Percentiles rank a stretch among this genome's conserved stretches.
These are phyloP conservation scores for Ustilago sp. DNA, from an alignment of 1,284 basidiomycete genomes.

Conservation along the genomic window DNA sequence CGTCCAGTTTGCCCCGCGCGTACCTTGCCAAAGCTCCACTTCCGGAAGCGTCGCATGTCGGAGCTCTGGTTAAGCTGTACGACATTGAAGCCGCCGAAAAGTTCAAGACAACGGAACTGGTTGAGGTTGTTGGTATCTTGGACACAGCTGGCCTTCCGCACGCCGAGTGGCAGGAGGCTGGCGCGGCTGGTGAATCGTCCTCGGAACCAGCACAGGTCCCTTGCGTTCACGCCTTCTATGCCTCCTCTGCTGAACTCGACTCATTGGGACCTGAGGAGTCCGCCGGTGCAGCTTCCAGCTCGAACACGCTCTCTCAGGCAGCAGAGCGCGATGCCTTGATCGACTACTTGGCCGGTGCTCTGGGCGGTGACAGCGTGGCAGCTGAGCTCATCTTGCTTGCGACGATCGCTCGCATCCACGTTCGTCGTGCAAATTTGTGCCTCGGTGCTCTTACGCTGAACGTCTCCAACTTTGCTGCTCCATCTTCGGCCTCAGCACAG, in stretches of 20 bases:
- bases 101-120: constrained; percentile 60
- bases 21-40: constrained; percentile 38
- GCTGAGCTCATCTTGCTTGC: constrained; percentile 83
- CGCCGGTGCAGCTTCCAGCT: not conserved
- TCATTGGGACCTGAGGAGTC: constrained; percentile 5
- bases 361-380: constrained; percentile 70
- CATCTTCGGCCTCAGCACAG: constrained; percentile 74
- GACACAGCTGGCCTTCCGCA: constrained; percentile 47
- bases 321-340: constrained; percentile 35
- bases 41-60: constrained; percentile 37
- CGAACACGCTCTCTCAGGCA: constrained; percentile 18
- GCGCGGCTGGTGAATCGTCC: constrained; percentile 18
- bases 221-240: constrained; percentile 57
- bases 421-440: constrained; percentile 77
- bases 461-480: constrained; percentile 68
- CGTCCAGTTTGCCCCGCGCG: constrained; percentile 23
- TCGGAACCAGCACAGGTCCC: constrained; percentile 40
- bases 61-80: constrained; percentile 55
- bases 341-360: constrained; percentile 41
- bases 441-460: constrained; percentile 77
- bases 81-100: constrained; percentile 59
- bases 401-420: constrained; percentile 78
- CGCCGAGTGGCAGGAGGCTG: constrained; percentile 51
- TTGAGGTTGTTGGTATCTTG: constrained; percentile 64
- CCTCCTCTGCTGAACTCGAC: constrained; percentile 34